These are phyloP conservation scores for Erythrophleum ivorense DNA, from an alignment of 331 rosid species.

Conservation along the genomic window DNA sequence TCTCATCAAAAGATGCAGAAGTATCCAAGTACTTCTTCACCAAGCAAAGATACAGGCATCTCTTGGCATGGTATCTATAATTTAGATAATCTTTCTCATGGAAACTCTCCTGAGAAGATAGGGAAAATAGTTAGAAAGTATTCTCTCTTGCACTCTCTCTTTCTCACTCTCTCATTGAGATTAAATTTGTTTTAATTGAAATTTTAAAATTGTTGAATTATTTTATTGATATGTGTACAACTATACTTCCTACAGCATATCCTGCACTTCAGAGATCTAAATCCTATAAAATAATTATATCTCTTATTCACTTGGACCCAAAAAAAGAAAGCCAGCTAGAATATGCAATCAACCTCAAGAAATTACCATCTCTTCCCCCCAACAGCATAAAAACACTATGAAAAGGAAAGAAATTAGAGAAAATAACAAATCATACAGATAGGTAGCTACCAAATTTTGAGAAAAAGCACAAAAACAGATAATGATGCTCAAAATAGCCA, in stretches of 20 bases:
- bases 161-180: background rate
- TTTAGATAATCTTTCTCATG: conserved; percentile 93
- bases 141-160: background rate
- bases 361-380: background rate
- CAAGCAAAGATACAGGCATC: conserved; percentile 84
- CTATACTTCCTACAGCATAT: background rate
- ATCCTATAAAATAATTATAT: conserved; percentile 3
- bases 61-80: conserved; percentile 85
- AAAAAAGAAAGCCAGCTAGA: background rate
- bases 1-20: conserved; percentile 61
- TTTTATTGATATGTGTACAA: background rate
- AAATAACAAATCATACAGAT: background rate
- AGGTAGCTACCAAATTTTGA: background rate
- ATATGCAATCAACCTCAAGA: background rate
- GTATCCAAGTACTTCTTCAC: conserved; percentile 69
- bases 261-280: background rate
- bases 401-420: background rate
- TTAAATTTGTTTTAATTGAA: background rate
- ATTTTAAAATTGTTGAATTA: background rate
- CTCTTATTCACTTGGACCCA: background rate
- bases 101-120: conserved; percentile 75
- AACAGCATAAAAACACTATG: background rate
- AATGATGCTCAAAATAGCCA: background rate
- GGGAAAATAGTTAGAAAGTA: conserved; percentile 8
- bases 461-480: background rate